These are phyloP conservation scores for Globisporangium paroecandrum DNA, from an alignment of 352 stramenopile genomes.

Conservation along the genomic window DNA sequence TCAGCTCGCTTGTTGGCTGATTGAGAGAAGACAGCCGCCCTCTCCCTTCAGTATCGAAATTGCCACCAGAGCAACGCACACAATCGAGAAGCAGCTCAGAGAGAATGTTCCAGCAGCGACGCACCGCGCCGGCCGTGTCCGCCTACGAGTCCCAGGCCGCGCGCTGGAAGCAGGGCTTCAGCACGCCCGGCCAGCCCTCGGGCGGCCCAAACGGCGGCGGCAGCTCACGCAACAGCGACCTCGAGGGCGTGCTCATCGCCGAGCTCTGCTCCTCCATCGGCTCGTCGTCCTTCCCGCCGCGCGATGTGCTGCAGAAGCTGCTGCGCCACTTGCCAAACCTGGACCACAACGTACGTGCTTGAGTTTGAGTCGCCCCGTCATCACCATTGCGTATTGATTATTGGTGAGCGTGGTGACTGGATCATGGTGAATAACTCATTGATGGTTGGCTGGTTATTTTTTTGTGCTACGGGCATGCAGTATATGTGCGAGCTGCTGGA, in stretches of 20 bases:
- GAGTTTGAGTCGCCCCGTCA: background rate
- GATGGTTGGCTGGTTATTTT: background rate
- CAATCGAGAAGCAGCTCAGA: background rate
- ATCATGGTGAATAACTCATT: background rate
- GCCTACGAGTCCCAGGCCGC: slow-evolving; percentile 74
- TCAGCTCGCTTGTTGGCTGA: slow-evolving; percentile 7
- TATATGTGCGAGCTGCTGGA: slow-evolving; percentile 85
- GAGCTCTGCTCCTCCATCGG: slow-evolving; percentile 78
- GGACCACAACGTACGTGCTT: slow-evolving; percentile 52
- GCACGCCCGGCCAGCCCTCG: background rate
- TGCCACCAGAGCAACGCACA: background rate
- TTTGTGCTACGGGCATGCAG: slow-evolving; percentile 19
- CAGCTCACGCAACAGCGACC: slow-evolving; percentile 35
- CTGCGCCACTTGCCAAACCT: slow-evolving; percentile 67
- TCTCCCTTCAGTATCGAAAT: background rate
- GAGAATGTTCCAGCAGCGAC: slow-evolving; percentile 20
- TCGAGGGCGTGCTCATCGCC: slow-evolving; percentile 66
- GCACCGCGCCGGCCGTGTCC: slow-evolving; percentile 31
- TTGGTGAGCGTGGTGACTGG: background rate
- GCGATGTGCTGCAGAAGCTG: slow-evolving; percentile 76
- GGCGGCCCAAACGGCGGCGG: slow-evolving; percentile 1
- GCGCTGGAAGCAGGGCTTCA: slow-evolving; percentile 75
- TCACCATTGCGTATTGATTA: background rate
- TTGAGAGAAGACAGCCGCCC: background rate
- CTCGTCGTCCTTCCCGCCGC: slow-evolving; percentile 77